phyloP scores from a whole-genome alignment of 2,329 filamentous ascomycete species.

The Aureobasidium subglaciale region DNA sequence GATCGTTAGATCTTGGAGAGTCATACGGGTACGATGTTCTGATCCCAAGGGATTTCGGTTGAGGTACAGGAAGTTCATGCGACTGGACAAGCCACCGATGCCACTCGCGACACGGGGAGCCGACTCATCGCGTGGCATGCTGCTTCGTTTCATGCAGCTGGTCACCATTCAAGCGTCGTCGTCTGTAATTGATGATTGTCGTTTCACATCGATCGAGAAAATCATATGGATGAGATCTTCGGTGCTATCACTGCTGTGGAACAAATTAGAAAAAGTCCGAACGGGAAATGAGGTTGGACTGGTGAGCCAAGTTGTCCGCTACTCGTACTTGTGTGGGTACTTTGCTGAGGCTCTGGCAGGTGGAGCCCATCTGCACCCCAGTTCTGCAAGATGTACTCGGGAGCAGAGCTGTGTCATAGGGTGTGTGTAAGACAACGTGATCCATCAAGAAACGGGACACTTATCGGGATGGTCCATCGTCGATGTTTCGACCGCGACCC shows the following conservation, averaged over 20 bases:
- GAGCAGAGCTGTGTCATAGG: slow-evolving; percentile 1
- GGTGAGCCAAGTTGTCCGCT: neutral
- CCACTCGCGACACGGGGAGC: slow-evolving; percentile 8
- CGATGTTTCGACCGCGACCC: slow-evolving; percentile 4
- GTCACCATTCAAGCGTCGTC: neutral
- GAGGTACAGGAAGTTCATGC: neutral
- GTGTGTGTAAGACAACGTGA: slow-evolving; percentile 8
- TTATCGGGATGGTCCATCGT: slow-evolving; percentile 3
- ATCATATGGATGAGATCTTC: neutral
- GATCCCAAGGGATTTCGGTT: neutral
- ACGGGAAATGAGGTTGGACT: slow-evolving; percentile 13
- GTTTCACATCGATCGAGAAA: slow-evolving; percentile 9
- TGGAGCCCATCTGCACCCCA: slow-evolving; percentile 6
- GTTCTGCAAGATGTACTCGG: neutral
- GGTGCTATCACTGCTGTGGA: slow-evolving; percentile 6
- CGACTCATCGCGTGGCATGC: slow-evolving; percentile 13
- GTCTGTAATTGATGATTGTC: slow-evolving; percentile 5
- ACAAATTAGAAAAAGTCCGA: slow-evolving; percentile 9
- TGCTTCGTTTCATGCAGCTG: slow-evolving; percentile 12
- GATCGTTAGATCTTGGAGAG: neutral
- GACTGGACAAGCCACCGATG: slow-evolving; percentile 11
- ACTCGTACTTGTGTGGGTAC: slow-evolving; percentile 1
- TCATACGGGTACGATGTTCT: neutral
- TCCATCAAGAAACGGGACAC: slow-evolving; percentile 1
- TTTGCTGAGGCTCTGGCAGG: neutral